phyloP scores from a whole-genome alignment of 1,284 basidiomycete genomes.

The Takashimella koratensis region DNA sequence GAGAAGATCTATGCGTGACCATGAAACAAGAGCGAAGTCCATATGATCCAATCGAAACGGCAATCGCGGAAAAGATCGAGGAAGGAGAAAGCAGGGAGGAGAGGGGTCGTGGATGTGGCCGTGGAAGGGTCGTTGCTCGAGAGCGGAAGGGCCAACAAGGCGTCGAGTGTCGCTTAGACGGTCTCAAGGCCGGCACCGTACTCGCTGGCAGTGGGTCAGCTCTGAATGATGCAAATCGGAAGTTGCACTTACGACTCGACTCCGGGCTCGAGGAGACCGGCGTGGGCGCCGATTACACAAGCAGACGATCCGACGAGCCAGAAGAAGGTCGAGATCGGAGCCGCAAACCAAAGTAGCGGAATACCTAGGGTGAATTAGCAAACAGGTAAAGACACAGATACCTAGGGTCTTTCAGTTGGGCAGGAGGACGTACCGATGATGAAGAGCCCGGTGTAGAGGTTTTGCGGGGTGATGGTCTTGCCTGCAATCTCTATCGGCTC shows the following conservation, averaged over 20 bases:
- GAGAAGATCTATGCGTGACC: too few relatives aligned
- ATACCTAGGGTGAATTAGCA: constrained; percentile 27
- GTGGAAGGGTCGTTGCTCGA: too few relatives aligned
- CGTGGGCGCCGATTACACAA: constrained; percentile 54
- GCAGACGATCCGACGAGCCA: constrained; percentile 48
- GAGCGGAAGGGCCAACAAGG: too few relatives aligned
- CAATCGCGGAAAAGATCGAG: too few relatives aligned
- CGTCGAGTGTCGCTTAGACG: too few relatives aligned
- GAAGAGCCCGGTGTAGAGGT: constrained; percentile 62
- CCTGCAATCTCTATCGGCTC: constrained; percentile 52
- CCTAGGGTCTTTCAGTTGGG: constrained; percentile 2
- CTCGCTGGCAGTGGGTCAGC: constrained; percentile 21
- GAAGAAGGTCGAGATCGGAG: constrained; percentile 49
- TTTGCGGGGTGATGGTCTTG: constrained; percentile 52
- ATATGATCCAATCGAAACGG: too few relatives aligned
- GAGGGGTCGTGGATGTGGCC: too few relatives aligned
- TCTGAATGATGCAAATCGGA: neutral
- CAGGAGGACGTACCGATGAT: constrained; percentile 41
- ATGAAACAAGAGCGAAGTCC: too few relatives aligned
- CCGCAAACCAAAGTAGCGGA: constrained; percentile 47
- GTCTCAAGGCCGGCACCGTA: constrained; percentile 35
- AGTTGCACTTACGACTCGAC: constrained; percentile 42
- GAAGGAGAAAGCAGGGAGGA: too few relatives aligned
- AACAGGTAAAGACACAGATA: constrained; percentile 35
- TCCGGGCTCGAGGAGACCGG: constrained; percentile 56